Evolutionary conservation across 768 basidiomycete genomes (phyloP).

Genomic region (Suillus brevipes): DNA sequence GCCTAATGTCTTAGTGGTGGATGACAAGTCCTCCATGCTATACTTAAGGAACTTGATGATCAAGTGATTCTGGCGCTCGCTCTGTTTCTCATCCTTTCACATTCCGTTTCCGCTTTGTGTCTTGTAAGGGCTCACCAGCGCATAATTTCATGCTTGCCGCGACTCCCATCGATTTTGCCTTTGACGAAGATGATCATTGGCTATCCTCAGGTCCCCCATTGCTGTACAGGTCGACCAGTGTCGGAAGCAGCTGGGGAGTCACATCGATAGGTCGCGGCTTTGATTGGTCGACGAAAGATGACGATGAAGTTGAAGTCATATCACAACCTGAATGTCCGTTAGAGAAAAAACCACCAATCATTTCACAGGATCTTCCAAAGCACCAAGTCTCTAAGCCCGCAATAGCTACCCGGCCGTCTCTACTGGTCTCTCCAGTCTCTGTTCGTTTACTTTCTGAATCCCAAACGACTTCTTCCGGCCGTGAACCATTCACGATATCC

Average conservation of each 20-base stretch:
- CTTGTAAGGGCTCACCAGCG: neutral
- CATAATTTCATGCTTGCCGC: slow-evolving; percentile 53
- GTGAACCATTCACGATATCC: slow-evolving; percentile 30
- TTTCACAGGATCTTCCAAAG: slow-evolving; percentile 18
- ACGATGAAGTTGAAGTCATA: slow-evolving; percentile 21
- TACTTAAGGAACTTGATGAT: neutral
- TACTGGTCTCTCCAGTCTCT: slow-evolving; percentile 17
- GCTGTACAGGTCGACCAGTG: slow-evolving; percentile 63
- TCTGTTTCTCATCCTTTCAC: slow-evolving; percentile 3
- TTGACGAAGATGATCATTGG: slow-evolving; percentile 71
- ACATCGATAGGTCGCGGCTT: slow-evolving; percentile 84
- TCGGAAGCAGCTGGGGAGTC: slow-evolving; percentile 81
- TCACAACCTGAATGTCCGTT: slow-evolving; percentile 11
- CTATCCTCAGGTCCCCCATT: slow-evolving; percentile 48
- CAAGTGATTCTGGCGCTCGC: slow-evolving; percentile 4
- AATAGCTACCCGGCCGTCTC: slow-evolving; percentile 14
- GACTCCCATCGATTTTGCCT: slow-evolving; percentile 57
- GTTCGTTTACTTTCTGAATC: slow-evolving; percentile 27
- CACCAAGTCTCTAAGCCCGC: slow-evolving; percentile 11
- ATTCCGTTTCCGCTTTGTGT: neutral
- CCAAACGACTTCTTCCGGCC: slow-evolving; percentile 22
- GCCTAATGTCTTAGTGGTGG: neutral
- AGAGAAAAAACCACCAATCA: slow-evolving; percentile 11
- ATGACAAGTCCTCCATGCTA: neutral
- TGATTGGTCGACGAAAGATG: slow-evolving; percentile 59